These are phyloP conservation scores for Nosema muscidifuracis DNA, from an alignment of 371 early-diverging fungal species.

Conservation along the genomic window DNA sequence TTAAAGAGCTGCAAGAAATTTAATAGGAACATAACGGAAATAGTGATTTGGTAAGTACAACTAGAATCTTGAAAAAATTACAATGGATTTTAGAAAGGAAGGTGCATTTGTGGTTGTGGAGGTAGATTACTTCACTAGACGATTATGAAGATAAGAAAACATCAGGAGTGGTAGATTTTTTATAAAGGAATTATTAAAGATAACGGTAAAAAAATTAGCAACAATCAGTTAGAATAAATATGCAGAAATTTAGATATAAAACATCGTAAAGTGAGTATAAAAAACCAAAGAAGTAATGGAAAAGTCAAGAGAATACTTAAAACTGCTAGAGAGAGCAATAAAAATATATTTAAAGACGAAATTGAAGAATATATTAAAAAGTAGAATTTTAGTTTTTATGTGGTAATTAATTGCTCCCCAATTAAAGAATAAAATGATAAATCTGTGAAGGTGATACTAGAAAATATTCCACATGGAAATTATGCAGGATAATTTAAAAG, in stretches of 20 bases:
- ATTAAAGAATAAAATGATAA: too few species aligned
- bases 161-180: too few species aligned
- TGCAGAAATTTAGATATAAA: slow-evolving; percentile 1
- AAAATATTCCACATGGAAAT: too few species aligned
- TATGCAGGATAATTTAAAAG: too few species aligned
- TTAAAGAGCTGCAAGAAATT: slow-evolving; percentile 25
- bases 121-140: slow-evolving; percentile 32
- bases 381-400: too few species aligned
- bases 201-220: slow-evolving; percentile 35
- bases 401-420: too few species aligned
- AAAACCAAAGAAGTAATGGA: slow-evolving; percentile 21
- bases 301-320: slow-evolving; percentile 32
- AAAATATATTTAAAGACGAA: too few species aligned
- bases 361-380: too few species aligned
- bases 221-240: too few species aligned
- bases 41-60: neutral
- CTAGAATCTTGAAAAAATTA: neutral
- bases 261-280: neutral
- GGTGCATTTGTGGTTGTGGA: neutral
- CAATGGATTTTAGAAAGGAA: slow-evolving; percentile 3
- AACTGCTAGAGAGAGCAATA: slow-evolving; percentile 21
- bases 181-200: slow-evolving; percentile 28
- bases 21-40: slow-evolving; percentile 7
- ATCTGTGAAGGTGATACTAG: too few species aligned
- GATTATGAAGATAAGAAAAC: slow-evolving; percentile 1